Evolutionary conservation across 1,284 basidiomycete species (phyloP).

Genomic region (Sutorius eximius): DNA sequence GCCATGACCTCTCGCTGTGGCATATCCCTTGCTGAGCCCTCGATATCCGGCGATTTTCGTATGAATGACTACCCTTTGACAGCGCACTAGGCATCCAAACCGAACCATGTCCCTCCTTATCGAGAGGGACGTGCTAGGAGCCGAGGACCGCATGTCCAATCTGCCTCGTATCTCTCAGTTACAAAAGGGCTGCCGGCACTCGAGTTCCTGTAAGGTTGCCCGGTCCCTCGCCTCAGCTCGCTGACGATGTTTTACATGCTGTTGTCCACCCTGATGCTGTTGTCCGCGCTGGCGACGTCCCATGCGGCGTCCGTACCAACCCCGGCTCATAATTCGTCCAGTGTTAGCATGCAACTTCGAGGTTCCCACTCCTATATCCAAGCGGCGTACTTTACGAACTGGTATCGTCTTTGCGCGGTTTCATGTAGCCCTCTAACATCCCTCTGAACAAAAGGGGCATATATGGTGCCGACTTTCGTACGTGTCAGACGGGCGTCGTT

Average conservation of each 20-base stretch:
- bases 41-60: slow-evolving; percentile 11
- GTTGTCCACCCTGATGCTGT: slow-evolving; percentile 9
- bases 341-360: slow-evolving; percentile 42
- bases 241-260: background rate
- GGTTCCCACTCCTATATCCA: slow-evolving; percentile 52
- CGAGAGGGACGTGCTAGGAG: slow-evolving; percentile 9
- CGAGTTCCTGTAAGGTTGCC: background rate
- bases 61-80: slow-evolving; percentile 5
- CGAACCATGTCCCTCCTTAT: slow-evolving; percentile 18
- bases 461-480: slow-evolving; percentile 79
- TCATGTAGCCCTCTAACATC: background rate
- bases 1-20: slow-evolving; percentile 11
- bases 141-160: slow-evolving; percentile 13
- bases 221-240: background rate
- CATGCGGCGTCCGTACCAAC: slow-evolving; percentile 13
- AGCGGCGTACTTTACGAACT: slow-evolving; percentile 69
- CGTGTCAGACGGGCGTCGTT: slow-evolving; percentile 23
- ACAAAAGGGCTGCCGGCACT: slow-evolving; percentile 18
- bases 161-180: slow-evolving; percentile 3
- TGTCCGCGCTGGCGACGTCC: slow-evolving; percentile 11
- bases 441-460: slow-evolving; percentile 58
- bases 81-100: slow-evolving; percentile 13
- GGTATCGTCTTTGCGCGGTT: slow-evolving; percentile 36
- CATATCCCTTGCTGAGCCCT: slow-evolving; percentile 7
- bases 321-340: background rate